These are phyloP conservation scores for Mycena vitilis DNA, from an alignment of 768 basidiomycete genomes.

Conservation along the genomic window DNA sequence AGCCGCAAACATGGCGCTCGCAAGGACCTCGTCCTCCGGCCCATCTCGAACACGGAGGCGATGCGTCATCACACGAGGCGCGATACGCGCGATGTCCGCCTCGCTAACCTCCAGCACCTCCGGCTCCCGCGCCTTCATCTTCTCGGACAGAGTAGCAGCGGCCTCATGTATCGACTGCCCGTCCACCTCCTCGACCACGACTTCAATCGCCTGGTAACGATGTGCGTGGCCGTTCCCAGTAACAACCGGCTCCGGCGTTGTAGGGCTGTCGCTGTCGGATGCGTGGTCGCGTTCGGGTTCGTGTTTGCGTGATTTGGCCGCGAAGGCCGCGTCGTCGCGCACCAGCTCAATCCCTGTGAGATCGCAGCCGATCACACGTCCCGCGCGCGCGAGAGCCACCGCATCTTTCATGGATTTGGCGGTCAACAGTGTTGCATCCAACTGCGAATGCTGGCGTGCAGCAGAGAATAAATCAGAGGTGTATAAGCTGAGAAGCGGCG, in stretches of 20 bases:
- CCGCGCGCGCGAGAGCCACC: constrained; percentile 73
- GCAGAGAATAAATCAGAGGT: constrained; percentile 80
- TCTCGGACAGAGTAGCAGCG: constrained; percentile 13
- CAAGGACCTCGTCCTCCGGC: constrained; percentile 76
- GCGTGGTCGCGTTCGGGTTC: constrained; percentile 34
- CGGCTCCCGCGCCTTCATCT: constrained; percentile 36
- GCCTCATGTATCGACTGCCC: constrained; percentile 23
- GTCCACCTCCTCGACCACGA: constrained; percentile 32
- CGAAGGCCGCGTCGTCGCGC: constrained; percentile 33
- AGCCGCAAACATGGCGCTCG: constrained; percentile 71
- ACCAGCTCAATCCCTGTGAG: constrained; percentile 71
- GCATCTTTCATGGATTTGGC: constrained; percentile 71
- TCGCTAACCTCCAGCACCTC: constrained; percentile 72
- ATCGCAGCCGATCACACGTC: constrained; percentile 72
- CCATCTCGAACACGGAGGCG: constrained; percentile 77
- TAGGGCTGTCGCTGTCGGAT: constrained; percentile 19
- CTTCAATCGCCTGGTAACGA: constrained; percentile 36
- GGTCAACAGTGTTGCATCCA: constrained; percentile 78
- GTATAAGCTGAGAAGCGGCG: constrained; percentile 69
- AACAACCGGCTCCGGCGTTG: constrained; percentile 3
- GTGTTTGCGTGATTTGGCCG: not conserved
- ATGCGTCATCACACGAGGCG: constrained; percentile 80
- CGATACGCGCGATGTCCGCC: constrained; percentile 78
- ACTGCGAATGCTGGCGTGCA: constrained; percentile 72
- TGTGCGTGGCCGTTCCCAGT: constrained; percentile 29